Conservation (phyloP, 225 moss, liverwort and hornwort genomes). For the Straminergon stramineum region DNA sequence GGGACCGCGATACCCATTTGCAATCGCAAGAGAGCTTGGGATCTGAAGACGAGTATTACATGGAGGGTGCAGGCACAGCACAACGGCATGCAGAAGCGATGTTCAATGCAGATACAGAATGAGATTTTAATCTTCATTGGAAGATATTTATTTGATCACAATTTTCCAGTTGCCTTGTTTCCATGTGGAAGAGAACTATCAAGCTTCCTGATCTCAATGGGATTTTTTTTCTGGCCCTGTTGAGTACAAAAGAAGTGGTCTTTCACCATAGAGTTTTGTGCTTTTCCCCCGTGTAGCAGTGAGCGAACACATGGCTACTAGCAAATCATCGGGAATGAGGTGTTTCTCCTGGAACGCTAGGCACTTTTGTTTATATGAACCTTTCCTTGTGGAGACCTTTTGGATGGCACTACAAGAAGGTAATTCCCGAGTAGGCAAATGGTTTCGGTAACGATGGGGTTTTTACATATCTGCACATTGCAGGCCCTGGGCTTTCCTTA, state of each 20-base stretch:
- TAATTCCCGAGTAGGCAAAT: slow-evolving; percentile 3
- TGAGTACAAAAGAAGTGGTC: background rate
- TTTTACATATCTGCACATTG: slow-evolving; percentile 44
- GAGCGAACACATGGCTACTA: background rate
- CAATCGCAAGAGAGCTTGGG: slow-evolving; percentile 71
- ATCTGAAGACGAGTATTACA: slow-evolving; percentile 59
- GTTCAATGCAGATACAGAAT: slow-evolving; percentile 57
- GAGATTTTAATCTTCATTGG: slow-evolving; percentile 8
- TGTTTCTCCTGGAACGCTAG: background rate
- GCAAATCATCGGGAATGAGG: slow-evolving; percentile 5
- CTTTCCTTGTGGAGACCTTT: slow-evolving; percentile 4
- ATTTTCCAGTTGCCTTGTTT: slow-evolving; percentile 8
- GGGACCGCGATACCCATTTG: slow-evolving; percentile 57
- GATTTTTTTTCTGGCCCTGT: background rate
- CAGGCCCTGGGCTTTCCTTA: slow-evolving; percentile 26
- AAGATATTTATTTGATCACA: background rate
- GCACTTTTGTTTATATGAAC: slow-evolving; percentile 6
- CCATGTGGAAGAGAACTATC: background rate
- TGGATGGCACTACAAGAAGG: slow-evolving; percentile 1
- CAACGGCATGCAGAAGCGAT: slow-evolving; percentile 64
- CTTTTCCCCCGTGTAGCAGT: background rate
- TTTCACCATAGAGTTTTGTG: background rate
- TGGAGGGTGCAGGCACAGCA: slow-evolving; percentile 49
- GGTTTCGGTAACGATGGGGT: slow-evolving; percentile 3
- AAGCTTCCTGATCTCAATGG: slow-evolving; percentile 1